Conservation (phyloP, 352 stramenopile species). For the Globisporangium canariense region DNA sequence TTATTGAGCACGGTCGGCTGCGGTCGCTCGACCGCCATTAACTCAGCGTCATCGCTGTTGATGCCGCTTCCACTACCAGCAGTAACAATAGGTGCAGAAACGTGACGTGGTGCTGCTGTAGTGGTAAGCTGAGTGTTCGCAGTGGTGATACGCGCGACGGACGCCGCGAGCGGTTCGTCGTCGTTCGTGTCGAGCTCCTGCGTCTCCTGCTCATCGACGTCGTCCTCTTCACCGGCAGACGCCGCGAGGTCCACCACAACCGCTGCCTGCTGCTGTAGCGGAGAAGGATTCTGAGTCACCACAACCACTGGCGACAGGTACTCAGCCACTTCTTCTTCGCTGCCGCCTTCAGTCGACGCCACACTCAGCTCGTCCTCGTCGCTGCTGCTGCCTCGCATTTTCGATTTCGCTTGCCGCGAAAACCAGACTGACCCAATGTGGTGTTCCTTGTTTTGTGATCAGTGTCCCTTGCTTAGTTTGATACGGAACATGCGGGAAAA, state of each 20-base stretch:
- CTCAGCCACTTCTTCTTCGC: neutral
- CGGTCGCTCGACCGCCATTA: neutral
- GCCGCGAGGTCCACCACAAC: neutral
- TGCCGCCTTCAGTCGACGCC: neutral
- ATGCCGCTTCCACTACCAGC: neutral
- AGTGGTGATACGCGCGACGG: neutral
- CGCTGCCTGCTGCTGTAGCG: neutral
- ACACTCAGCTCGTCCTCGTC: neutral
- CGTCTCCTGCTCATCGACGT: neutral
- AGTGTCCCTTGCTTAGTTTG: neutral
- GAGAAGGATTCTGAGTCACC: no score
- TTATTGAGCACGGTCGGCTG: neutral
- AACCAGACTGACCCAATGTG: neutral
- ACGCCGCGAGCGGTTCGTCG: conserved; percentile 2
- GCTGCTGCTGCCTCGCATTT: conserved; percentile 1
- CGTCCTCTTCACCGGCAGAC: neutral
- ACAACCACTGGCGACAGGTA: neutral
- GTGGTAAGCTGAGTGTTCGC: neutral
- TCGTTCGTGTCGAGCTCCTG: conserved; percentile 6
- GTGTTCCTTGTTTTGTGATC: neutral
- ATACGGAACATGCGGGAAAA: no score
- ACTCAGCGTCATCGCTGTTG: neutral
- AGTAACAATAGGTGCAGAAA: neutral
- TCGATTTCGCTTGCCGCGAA: neutral
- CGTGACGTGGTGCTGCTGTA: neutral